phyloP scores from a whole-genome alignment of 371 early-diverging fungal genomes.

The Chytridiales sp. region DNA sequence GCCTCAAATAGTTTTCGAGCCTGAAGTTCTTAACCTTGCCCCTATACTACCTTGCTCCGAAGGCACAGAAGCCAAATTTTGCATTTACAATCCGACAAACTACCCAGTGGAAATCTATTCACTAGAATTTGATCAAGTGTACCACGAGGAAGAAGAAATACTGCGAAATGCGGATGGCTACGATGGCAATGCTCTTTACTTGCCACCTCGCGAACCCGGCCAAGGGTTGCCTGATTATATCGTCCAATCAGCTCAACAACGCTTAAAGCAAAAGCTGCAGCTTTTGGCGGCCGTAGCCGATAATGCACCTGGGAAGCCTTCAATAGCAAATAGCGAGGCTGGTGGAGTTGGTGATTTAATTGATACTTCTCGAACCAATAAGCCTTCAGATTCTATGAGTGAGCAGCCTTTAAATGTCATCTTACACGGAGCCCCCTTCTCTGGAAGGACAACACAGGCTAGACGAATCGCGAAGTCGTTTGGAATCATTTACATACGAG shows the following conservation, averaged over 20 bases:
- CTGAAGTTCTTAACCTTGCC: conserved; percentile 39
- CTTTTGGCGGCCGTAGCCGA: too few relatives aligned
- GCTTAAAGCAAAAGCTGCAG: conserved; percentile 14
- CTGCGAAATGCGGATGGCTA: conserved; percentile 36
- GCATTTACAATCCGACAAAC: conserved; percentile 45
- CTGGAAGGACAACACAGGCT: conserved; percentile 52
- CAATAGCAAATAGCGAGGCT: conserved; percentile 4
- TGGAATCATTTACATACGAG: conserved; percentile 31
- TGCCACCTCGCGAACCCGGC: conserved; percentile 49
- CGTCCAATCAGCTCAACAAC: conserved; percentile 26
- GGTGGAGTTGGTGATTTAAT: conserved; percentile 35
- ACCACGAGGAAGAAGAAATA: conserved; percentile 50
- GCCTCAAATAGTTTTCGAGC: conserved; percentile 45
- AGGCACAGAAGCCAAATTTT: conserved; percentile 42
- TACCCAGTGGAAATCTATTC: conserved; percentile 52
- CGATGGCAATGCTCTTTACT: conserved; percentile 36
- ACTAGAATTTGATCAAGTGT: conserved; percentile 53
- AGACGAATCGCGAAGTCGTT: conserved; percentile 24
- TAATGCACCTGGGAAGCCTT: not conserved
- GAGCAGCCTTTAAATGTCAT: conserved; percentile 36
- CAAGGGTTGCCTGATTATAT: conserved; percentile 38
- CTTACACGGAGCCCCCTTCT: conserved; percentile 57
- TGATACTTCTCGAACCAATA: conserved; percentile 22
- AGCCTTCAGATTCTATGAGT: not conserved
- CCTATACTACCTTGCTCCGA: conserved; percentile 55